These are phyloP conservation scores for Xylona heveae DNA, from an alignment of 495 filamentous ascomycete species.

Conservation along the genomic window DNA sequence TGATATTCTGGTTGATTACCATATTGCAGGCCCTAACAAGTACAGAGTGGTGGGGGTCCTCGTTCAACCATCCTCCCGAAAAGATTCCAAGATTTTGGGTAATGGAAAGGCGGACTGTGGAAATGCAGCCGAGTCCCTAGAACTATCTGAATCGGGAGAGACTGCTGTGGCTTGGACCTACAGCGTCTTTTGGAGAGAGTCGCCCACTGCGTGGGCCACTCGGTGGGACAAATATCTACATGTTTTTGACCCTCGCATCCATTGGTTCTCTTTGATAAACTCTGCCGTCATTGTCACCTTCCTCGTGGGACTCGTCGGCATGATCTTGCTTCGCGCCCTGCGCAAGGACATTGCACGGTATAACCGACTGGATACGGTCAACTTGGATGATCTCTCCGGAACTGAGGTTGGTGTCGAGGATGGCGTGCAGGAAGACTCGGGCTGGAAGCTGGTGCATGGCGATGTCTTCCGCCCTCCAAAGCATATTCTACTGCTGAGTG, in stretches of 20 bases:
- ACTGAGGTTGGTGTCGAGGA: conserved; percentile 59
- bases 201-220: conserved; percentile 74
- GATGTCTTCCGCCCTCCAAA: conserved; percentile 86
- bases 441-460: conserved; percentile 95
- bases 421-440: conserved; percentile 89
- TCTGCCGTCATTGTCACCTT: conserved; percentile 85
- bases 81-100: conserved; percentile 29
- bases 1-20: conserved; percentile 85
- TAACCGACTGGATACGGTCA: conserved; percentile 74
- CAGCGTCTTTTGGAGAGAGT: conserved; percentile 65
- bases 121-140: conserved; percentile 23
- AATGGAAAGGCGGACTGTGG: conserved; percentile 42
- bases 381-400: conserved; percentile 62
- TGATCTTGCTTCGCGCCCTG: conserved; percentile 67
- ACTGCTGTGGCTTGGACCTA: conserved; percentile 75
- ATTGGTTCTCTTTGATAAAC: conserved; percentile 95
- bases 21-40: conserved; percentile 36
- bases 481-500: conserved; percentile 60
- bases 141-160: conserved; percentile 40
- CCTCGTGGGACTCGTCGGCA: conserved; percentile 72
- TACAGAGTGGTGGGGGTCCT: conserved; percentile 79
- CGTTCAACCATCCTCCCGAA: conserved; percentile 57
- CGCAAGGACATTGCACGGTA: conserved; percentile 90
- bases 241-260: conserved; percentile 87
- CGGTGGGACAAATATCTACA: conserved; percentile 96